A percentile compares a stretch with the other conserved stretches of the same genome.
Conservation (phyloP, 768 basidiomycete species). For the Xerocomus brunneocitrinus region DNA sequence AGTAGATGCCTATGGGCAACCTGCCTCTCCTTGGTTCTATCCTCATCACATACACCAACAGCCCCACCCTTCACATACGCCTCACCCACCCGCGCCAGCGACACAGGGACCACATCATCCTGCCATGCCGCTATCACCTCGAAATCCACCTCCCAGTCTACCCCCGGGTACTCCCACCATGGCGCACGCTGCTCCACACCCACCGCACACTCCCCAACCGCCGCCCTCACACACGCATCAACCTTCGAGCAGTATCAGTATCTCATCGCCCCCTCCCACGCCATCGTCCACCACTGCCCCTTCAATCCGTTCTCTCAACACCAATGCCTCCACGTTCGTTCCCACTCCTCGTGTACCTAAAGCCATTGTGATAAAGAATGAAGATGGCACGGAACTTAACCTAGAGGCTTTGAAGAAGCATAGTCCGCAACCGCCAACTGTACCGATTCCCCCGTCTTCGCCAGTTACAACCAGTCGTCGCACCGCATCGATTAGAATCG, state of each 20-base stretch:
- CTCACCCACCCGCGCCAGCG: conserved; percentile 33
- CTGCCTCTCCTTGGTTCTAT: conserved; percentile 37
- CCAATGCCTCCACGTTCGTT: conserved; percentile 62
- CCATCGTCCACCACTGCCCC: conserved; percentile 49
- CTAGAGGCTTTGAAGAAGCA: conserved; percentile 51
- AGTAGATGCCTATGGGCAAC: conserved; percentile 46
- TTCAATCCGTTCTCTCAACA: conserved; percentile 47
- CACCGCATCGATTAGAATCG: conserved; percentile 50
- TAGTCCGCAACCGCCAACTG: conserved; percentile 37
- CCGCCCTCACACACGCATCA: conserved; percentile 39
- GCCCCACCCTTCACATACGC: conserved; percentile 46
- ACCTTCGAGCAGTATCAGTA: conserved; percentile 42
- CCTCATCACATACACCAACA: conserved; percentile 31
- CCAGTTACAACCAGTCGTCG: conserved; percentile 26
- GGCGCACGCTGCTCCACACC: conserved; percentile 50
- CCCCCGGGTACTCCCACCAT: conserved; percentile 70
- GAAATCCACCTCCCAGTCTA: conserved; percentile 48
- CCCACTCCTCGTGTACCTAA: conserved; percentile 41
- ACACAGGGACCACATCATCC: conserved; percentile 42
- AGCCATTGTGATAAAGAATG: conserved; percentile 56
- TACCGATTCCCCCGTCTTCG: conserved; percentile 38
- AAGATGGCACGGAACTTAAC: conserved; percentile 62
- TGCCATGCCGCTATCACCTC: conserved; percentile 65
- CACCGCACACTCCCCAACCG: conserved; percentile 45
- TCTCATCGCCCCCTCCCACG: conserved; percentile 63